Conservation (phyloP, 208 protist species). For the Leishmania mexicana region DNA sequence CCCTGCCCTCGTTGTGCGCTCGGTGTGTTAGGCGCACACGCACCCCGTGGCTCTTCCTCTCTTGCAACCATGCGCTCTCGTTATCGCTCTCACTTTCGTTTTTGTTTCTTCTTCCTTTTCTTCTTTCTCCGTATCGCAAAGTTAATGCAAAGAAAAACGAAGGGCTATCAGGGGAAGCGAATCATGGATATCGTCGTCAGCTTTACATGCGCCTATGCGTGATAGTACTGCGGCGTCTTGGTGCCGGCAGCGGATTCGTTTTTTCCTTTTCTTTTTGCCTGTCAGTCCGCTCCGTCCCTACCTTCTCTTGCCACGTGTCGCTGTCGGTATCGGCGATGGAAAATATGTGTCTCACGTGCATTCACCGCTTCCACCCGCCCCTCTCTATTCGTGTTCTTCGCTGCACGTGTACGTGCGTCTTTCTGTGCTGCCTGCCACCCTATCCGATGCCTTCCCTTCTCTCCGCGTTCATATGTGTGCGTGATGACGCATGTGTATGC, state of each 20-base stretch:
- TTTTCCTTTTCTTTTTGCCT: not conserved
- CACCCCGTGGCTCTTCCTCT: not conserved
- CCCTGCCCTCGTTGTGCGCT: not conserved
- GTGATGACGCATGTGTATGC: not conserved
- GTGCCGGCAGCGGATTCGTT: not conserved
- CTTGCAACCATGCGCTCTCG: not conserved
- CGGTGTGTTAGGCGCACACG: not conserved
- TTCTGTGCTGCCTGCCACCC: not conserved
- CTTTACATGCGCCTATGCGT: not conserved
- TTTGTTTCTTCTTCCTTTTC: not conserved
- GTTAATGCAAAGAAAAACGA: not conserved
- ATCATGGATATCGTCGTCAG: not conserved
- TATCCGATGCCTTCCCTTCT: not conserved
- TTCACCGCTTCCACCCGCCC: not conserved
- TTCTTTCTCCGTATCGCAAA: conserved; percentile 1
- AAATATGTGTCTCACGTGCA: not conserved
- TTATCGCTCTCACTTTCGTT: conserved; percentile 2
- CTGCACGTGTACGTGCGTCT: conserved; percentile 9
- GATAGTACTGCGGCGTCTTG: not conserved
- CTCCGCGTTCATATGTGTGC: not conserved
- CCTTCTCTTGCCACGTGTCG: not conserved
- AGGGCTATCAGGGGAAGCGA: not conserved
- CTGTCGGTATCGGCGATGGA: not conserved
- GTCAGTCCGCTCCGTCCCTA: not conserved
- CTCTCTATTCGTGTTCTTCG: conserved; percentile 6